Evolutionary conservation across 2,329 filamentous ascomycete species (phyloP).

Genomic region (Sporothrix phasma): DNA sequence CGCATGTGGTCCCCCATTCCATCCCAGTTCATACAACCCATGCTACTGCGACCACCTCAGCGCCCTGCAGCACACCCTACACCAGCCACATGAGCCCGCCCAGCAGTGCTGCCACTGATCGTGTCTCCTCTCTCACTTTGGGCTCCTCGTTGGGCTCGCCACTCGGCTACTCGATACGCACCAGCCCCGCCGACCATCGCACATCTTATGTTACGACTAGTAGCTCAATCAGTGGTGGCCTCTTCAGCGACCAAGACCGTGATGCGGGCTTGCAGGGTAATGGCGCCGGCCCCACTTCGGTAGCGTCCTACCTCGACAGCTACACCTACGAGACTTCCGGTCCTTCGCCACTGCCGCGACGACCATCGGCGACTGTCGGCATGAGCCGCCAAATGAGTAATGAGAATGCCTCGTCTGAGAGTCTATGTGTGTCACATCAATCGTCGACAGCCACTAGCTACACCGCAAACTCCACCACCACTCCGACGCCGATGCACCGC

Average conservation of each 20-base stretch:
- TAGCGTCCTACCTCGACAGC: constrained; percentile 7
- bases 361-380: not conserved
- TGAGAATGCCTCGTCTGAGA: not conserved
- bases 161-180: not conserved
- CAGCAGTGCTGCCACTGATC: not conserved
- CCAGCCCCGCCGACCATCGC: not conserved
- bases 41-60: too few relatives aligned
- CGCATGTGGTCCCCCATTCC: not conserved
- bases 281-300: not conserved
- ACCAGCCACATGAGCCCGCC: not conserved
- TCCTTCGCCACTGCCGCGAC: not conserved
- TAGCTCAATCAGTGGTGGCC: not conserved
- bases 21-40: not conserved
- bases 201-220: not conserved
- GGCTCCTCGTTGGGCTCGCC: not conserved
- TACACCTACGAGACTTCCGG: constrained; percentile 12
- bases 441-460: too few relatives aligned
- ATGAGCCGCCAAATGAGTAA: constrained; percentile 1
- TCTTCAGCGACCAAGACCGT: constrained; percentile 14
- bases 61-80: not conserved
- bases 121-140: not conserved
- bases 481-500: not conserved
- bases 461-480: not conserved
- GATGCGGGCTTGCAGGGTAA: constrained; percentile 7
- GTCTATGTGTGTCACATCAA: not conserved